Base-by-base conservation (phyloP, 768 basidiomycete species). In the Agaricus blazei region DNA sequence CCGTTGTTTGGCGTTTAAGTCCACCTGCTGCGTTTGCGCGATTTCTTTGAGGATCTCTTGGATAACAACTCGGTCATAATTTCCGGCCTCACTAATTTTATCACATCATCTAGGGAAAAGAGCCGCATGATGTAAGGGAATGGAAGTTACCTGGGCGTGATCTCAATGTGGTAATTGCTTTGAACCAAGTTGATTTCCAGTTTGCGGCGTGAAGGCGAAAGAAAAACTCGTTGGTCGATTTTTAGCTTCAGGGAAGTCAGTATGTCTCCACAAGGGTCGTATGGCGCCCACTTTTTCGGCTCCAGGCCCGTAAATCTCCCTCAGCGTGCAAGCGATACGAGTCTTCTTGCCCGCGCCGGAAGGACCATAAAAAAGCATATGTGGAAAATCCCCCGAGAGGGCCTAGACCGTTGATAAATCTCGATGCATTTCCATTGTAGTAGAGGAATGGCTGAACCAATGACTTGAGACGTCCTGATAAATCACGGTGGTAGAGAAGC, bases 271-370 rank as follows among this genome's bases (percentile, higher is more conserved):
- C 48, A 14, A 42, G 1, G 34, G 34, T 34, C 34, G 11, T 34
- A 15, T 3, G 45, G 9, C 1, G 58, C 78, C 27, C 58, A 89
- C 96, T 78, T 95, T 98, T 69, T 98, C 96, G 1, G 88, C 93
- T 1, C 95, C 93, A 43, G 83, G 76, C 0, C 96, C 97, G 71
- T 93, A 99, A 48, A 98, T 69, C 63, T 97, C 87, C 59, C 87
- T 76, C 56, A 99, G 68, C 5, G 92, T 95, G 59, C 90, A 91
- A 62, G 87, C 87, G 62, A 98, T 93, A 37, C 96, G 79, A 43
- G 96, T 98, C 80, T 99, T 99, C 77, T 98, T 98, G 14, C 96
- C 96, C 12, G 96, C 93, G 23, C 96, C 96, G 3, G 91, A 91
- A 8, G 96, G 96, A 0, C 96, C 96, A 65, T 98, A 99, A 74